Base-by-base conservation (phyloP, 73 alveolate genomes). In the Breviolum minutum region DNA sequence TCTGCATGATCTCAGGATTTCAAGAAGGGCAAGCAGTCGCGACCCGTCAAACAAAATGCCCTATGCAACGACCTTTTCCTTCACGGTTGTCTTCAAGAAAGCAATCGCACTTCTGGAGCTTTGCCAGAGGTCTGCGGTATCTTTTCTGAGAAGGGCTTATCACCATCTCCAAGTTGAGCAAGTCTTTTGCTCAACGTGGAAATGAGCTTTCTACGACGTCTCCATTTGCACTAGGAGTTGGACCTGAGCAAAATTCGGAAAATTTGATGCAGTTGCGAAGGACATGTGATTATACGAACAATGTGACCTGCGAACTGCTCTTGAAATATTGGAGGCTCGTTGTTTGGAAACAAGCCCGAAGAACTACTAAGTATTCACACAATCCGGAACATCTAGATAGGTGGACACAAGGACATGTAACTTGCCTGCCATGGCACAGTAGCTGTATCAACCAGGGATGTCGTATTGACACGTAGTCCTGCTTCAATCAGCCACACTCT, bases 391-490 rank as follows among this genome's bases (percentile, higher is more conserved):
- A 3, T 40, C 5, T 40, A 40, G 54, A 40, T 40, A 40, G 54
- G 54, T 40, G 54, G 5, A 40, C 54, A 40, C 54, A 40, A 40
- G 54, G 54, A 40, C 54, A 13, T 71, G 81, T 30, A 71, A 17
- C 13, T 68, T 60, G 30, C 90, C 24, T 83, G 61, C 98, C 74
- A 63, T 61, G 98, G 62, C 9, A 80, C 98, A 92, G 84, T 13
- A 92, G 64, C 90, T 74, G n/a, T 80, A 92, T n/a, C 81, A 92
- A 60, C 98, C 98, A 92, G 11, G 98, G 98, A 74, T 92, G 90
- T 17, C 90, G 98, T 32, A 92, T 24, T 30, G 98, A 73, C 86
- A 60, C 77, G 40, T 92, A 92, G 98, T 92, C 98, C 98, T 92
- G 30, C 63, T 29, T 17, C 77, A 0, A 68, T 22, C 24, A 68